Evolutionary conservation across 805 yeast species (phyloP), one percentile per base, ranked within the genome.

Genomic region (Lachancea thermotolerans): DNA sequence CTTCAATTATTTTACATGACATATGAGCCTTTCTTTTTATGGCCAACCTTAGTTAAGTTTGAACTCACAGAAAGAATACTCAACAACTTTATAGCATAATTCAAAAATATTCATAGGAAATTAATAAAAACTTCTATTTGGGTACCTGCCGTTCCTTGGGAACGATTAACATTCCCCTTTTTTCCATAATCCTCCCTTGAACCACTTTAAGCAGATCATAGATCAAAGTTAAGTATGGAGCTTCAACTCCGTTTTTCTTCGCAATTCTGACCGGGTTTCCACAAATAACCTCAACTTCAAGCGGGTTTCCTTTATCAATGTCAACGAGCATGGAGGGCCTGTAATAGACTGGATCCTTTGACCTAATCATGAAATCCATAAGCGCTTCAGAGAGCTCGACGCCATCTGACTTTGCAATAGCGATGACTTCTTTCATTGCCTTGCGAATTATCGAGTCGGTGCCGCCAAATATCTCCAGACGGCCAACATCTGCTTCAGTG

Each of bases 311-410:
- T 51, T 82, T 80, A 41, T 75, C 66, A 16, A 73, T 72, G 57
- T 84, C 93, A 10, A 82, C 83, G 49, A 75, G 66, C 91, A 84
- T 84, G 3, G 89, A 82, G 2, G 91, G 91, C 42, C 73, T 71
- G 59, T 76, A 84, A 64, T 73, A 76, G 31, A 67, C 69, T 10
- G 78, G 78, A 46, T 73, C 83, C 56, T 81, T 85, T 16, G 78
- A 70, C 50, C 78, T 79, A 32, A 78, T 59, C 69, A 79, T 75
- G 39, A 56, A 49, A 25, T 75, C 68, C 48, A 76, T 76, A 16
- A 72, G 60, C n/a, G 65, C 74, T 18, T 62, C 71, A 1, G 79
- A 78, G 29, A 85, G 56, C 3, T 67, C 69, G 32, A 75, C 72
- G 0, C 86, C 86, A 47, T 82, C 90, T 9, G 85, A 77, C 42